Conservation (phyloP, 805 yeast genomes). For the Cyberlindnera mrakii region DNA sequence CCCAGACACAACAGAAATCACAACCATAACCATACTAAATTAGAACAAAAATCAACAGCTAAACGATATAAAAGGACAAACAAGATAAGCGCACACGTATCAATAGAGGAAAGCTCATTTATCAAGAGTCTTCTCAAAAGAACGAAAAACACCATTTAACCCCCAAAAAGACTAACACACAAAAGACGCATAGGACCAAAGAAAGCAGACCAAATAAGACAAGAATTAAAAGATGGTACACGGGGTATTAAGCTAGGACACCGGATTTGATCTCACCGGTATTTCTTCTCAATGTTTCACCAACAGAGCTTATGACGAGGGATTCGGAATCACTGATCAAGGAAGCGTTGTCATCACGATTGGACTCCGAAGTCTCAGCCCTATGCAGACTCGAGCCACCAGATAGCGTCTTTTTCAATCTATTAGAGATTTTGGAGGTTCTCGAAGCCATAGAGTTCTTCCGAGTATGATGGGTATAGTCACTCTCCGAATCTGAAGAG, state of each 20-base stretch:
- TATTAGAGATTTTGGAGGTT: conserved; percentile 6
- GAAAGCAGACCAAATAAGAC: background rate
- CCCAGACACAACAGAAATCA: background rate
- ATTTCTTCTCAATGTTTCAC: conserved; percentile 28
- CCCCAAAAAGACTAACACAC: background rate
- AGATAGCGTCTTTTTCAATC: conserved; percentile 7
- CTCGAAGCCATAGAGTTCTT: conserved; percentile 14
- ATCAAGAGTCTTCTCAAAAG: background rate
- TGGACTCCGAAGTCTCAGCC: background rate
- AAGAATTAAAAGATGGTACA: background rate
- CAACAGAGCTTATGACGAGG: conserved; percentile 28
- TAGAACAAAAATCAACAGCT: background rate
- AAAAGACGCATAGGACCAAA: background rate
- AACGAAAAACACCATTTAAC: background rate
- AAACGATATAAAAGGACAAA: background rate
- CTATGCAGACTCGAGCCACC: conserved; percentile 4
- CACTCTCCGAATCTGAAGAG: conserved; percentile 24
- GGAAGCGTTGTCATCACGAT: conserved; percentile 8
- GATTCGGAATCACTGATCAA: conserved; percentile 19
- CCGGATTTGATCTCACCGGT: conserved; percentile 24
- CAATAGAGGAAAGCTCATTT: background rate
- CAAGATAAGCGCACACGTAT: background rate
- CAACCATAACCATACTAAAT: too few species aligned
- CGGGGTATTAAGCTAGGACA: background rate
- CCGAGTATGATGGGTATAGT: conserved; percentile 10